Base-by-base conservation (phyloP, 768 basidiomycete genomes). In the Holtermannia corniformis region DNA sequence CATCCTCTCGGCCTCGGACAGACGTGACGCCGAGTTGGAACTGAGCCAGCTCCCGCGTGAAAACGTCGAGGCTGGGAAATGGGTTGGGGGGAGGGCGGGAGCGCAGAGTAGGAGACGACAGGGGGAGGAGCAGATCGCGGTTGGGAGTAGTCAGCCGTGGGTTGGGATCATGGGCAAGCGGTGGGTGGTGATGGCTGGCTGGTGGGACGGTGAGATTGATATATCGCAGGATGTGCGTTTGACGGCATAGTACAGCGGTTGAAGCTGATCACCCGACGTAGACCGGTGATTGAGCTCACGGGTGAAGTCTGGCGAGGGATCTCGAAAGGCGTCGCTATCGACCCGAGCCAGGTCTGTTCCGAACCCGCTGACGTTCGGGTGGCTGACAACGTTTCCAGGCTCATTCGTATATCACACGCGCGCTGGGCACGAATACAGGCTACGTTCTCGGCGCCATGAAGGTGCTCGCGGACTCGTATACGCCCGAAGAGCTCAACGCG, bases 261-360 rank as follows among this genome's bases (percentile, higher is more conserved):
- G 13, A 24, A 52, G 55, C 58, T 49, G 58, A 54, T 20, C 19
- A 16, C 5, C 4, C n/a, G n/a, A n/a, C 37, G 19, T 63, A 89
- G 88, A 72, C 85, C 88, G 0, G 80, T 97, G 12, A 87, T 85
- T 62, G 81, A 82, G 61, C 83, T 83, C 1, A 80, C 80, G 4
- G 70, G 71, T 42, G 75, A 79, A 12, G 81, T 84, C 59, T 95
- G 91, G 89, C 81, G 88, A 28, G 93, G 87, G 1, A 79, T 97
- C 13, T 78, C 81, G 4, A 78, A 81, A 41, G 82, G 83, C 5
- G 75, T 77, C 3, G 86, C 87, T 3, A 80, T 82, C 1, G 74
- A 79, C 37, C 90, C 92, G 1, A 76, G 78, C 45, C 70, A 77
- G 37, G 74, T 72, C 40, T 25, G 66, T 54, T 16, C 20, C 14